phyloP scores from a whole-genome alignment of 176 grass and related monocot genomes.

The Oryza rufipogon region DNA sequence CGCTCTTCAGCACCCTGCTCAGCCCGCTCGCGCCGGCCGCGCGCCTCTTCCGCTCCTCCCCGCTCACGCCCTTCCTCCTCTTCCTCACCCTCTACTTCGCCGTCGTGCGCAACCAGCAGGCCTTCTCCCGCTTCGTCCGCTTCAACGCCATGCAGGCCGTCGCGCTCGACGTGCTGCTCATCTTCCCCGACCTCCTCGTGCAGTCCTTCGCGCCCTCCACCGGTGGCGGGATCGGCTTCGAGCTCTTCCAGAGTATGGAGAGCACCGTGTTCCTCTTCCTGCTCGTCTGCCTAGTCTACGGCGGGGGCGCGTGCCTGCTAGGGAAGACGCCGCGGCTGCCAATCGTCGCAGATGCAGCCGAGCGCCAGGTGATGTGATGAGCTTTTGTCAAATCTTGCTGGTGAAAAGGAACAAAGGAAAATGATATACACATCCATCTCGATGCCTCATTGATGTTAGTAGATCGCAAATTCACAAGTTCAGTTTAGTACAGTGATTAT shows the following conservation, averaged over 20 bases:
- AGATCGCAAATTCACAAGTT: constrained; percentile 25
- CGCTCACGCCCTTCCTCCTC: constrained; percentile 80
- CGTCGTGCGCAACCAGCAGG: constrained; percentile 74
- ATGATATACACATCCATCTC: constrained; percentile 15
- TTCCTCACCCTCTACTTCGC: constrained; percentile 96
- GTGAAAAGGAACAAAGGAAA: constrained; percentile 14
- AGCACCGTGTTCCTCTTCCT: constrained; percentile 94
- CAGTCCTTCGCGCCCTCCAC: constrained; percentile 53
- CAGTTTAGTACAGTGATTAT: constrained; percentile 33
- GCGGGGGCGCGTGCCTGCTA: constrained; percentile 71
- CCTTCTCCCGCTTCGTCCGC: constrained; percentile 88
- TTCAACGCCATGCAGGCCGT: constrained; percentile 99
- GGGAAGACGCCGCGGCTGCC: constrained; percentile 79
- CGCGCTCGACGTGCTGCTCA: constrained; percentile 79
- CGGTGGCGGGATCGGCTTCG: constrained; percentile 55
- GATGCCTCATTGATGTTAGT: constrained; percentile 14
- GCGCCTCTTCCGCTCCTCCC: constrained; percentile 79
- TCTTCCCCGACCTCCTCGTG: constrained; percentile 87
- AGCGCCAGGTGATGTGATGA: constrained; percentile 94
- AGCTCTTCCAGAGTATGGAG: constrained; percentile 72
- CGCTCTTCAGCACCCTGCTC: constrained; percentile 60
- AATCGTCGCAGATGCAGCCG: constrained; percentile 82
- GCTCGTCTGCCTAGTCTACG: constrained; percentile 73
- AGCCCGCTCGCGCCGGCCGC: constrained; percentile 74
- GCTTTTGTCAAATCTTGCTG: neutral